Base-by-base conservation (phyloP, 345 rosid species). In the Rhizophora apiculata region DNA sequence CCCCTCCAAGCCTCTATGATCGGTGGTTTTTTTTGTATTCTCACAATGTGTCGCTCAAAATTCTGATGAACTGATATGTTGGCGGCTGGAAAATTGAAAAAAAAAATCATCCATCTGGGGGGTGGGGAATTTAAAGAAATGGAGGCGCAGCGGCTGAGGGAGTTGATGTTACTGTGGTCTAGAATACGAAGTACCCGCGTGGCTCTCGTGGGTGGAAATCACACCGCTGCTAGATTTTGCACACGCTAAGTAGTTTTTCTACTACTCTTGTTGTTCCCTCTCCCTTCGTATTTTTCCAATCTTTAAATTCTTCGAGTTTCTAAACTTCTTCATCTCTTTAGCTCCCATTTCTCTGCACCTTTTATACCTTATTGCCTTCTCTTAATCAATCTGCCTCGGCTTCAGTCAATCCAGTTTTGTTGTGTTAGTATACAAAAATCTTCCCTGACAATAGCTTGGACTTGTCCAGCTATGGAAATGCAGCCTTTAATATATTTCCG, bases 151-250 rank as follows among this genome's bases (percentile, higher is more conserved):
- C 79, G 92, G 67, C 65, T 74, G 57, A 84, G 72, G 70, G 87
- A 85, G 78, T 73, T 89, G 77, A 69, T 89, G 80, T 75, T 82
- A 26, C 85, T 89, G 3, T 82, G 88, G 75, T 86, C 80, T 30
- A 82, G 78, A 65, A 53, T 68, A 19, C 82, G 79, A 73, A 82
- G 68, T 61, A 76, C 49, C 36, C 86, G 87, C 27, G 85, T 86
- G 20, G 85, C 84, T 76, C 90, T 88, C 8, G 90, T 85, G 80
- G 96, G 96, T 83, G 97, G 96, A 65, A 92, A 92, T 69, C 97
- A 88, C 75, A 89, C 94, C 31, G 91, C 92, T 31, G 89, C 97
- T 56, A 85, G 96, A 76, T 89, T 88, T 78, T 89, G 94, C 72
- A 87, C 92, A 75, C 92, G 94, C 83, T 87, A 88, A 80, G 22